A percentile compares a stretch with the other conserved stretches of the same genome.
Conservation (phyloP, 2,329 filamentous ascomycete genomes). For the Fusarium sp. region DNA sequence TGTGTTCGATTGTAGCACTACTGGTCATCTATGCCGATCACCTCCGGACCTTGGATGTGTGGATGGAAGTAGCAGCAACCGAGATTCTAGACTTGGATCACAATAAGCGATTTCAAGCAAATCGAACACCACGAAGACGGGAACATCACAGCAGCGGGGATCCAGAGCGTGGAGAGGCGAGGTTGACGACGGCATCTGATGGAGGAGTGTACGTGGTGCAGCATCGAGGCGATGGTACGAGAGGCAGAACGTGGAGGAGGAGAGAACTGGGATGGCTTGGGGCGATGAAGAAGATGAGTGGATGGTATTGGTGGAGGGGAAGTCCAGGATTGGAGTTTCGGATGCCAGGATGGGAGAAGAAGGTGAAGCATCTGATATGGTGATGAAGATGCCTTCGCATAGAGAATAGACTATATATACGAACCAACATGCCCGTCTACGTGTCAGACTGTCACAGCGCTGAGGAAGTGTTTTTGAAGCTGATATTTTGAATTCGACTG, state of each 20-base stretch:
- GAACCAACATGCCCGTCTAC: background rate
- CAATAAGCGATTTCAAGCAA: constrained; percentile 22
- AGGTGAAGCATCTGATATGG: constrained; percentile 26
- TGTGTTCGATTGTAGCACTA: constrained; percentile 54
- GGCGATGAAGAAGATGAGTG: constrained; percentile 56
- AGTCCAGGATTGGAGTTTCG: constrained; percentile 43
- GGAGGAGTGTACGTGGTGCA: constrained; percentile 48
- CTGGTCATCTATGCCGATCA: constrained; percentile 61
- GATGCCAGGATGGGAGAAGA: constrained; percentile 43
- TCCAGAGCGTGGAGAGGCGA: constrained; percentile 48
- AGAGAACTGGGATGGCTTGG: constrained; percentile 60
- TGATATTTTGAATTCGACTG: background rate
- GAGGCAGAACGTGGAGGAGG: constrained; percentile 55
- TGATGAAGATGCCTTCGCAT: background rate
- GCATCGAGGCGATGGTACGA: constrained; percentile 42
- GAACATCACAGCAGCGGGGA: constrained; percentile 36
- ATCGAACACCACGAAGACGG: constrained; percentile 45
- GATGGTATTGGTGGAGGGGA: constrained; percentile 49
- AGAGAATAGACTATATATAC: background rate
- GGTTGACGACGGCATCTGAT: constrained; percentile 47
- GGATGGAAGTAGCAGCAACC: constrained; percentile 55
- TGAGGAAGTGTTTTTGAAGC: background rate
- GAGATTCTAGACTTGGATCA: constrained; percentile 43
- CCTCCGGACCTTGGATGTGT: constrained; percentile 58
- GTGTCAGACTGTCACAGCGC: background rate